A percentile compares a stretch with the other conserved stretches of the same genome.
Conservation (phyloP, 2,329 filamentous ascomycete genomes). For the Sphaerulina vaccinii region DNA sequence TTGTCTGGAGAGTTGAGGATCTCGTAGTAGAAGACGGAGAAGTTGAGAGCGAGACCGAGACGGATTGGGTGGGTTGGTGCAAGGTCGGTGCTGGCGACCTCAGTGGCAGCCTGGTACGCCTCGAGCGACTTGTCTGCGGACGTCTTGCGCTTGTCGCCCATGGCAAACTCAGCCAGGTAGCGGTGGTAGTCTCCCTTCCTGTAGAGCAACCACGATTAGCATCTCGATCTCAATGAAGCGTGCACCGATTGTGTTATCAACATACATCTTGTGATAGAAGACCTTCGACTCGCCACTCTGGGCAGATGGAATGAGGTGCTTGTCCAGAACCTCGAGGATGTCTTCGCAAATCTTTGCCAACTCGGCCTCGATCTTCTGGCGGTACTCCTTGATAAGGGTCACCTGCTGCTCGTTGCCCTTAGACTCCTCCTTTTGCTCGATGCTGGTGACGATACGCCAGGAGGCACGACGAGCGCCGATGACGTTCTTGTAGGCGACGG, state of each 20-base stretch:
- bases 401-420: conserved; percentile 96
- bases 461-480: conserved; percentile 94
- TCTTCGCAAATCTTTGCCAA: conserved; percentile 97
- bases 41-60: conserved; percentile 88
- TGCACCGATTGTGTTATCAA: conserved; percentile 15
- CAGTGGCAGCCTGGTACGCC: conserved; percentile 93
- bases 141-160: conserved; percentile 91
- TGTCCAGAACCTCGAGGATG: conserved; percentile 89
- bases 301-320: conserved; percentile 90
- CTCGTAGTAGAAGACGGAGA: conserved; percentile 99
- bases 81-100: conserved; percentile 85
- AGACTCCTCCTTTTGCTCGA: conserved; percentile 99
- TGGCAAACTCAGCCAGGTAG: conserved; percentile 95
- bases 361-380: conserved; percentile 96
- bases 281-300: conserved; percentile 98
- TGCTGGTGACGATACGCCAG: conserved; percentile 97
- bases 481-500: conserved; percentile 98
- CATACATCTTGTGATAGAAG: conserved; percentile 99
- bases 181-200: conserved; percentile 99
- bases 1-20: conserved; percentile 98
- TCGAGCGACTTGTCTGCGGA: conserved; percentile 92
- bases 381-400: conserved; percentile 92
- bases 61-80: conserved; percentile 91
- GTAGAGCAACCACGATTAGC: conserved; percentile 27
- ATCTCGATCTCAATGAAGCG: not conserved